These are phyloP conservation scores for Xylaria hypoxylon DNA, from an alignment of 2,329 filamentous ascomycete species.

Conservation along the genomic window DNA sequence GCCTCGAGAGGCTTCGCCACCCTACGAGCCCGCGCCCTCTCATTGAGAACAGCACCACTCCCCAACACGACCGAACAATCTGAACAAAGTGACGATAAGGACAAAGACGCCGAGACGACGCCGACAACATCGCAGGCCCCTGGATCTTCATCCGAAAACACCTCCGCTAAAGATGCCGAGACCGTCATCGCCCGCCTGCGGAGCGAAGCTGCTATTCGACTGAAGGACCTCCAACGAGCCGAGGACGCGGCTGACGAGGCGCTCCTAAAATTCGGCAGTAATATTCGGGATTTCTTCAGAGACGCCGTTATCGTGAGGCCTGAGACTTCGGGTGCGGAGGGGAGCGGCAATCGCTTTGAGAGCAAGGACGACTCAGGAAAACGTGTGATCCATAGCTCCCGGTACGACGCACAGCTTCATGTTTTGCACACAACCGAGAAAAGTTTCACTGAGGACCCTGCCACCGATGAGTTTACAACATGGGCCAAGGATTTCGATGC, in stretches of 20 bases:
- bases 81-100: constrained; percentile 52
- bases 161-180: constrained; percentile 60
- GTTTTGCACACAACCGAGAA: constrained; percentile 89
- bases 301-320: constrained; percentile 92
- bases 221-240: constrained; percentile 90
- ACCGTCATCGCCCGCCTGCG: constrained; percentile 81
- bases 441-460: constrained; percentile 85
- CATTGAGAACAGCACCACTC: constrained; percentile 62
- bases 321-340: constrained; percentile 66
- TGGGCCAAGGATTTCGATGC: constrained; percentile 83
- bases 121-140: constrained; percentile 57
- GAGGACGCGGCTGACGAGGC: constrained; percentile 98
- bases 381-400: constrained; percentile 91
- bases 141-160: constrained; percentile 54
- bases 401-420: constrained; percentile 95
- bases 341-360: constrained; percentile 84
- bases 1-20: constrained; percentile 83
- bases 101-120: constrained; percentile 55
- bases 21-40: constrained; percentile 80
- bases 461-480: constrained; percentile 76
- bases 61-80: constrained; percentile 45
- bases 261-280: constrained; percentile 88
- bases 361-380: constrained; percentile 91
- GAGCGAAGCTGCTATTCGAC: constrained; percentile 80
- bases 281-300: constrained; percentile 87